Percentiles rank a stretch among this genome's conserved stretches.
phyloP scores from a whole-genome alignment of 139 green algal species.

The Closterium sp. region DNA sequence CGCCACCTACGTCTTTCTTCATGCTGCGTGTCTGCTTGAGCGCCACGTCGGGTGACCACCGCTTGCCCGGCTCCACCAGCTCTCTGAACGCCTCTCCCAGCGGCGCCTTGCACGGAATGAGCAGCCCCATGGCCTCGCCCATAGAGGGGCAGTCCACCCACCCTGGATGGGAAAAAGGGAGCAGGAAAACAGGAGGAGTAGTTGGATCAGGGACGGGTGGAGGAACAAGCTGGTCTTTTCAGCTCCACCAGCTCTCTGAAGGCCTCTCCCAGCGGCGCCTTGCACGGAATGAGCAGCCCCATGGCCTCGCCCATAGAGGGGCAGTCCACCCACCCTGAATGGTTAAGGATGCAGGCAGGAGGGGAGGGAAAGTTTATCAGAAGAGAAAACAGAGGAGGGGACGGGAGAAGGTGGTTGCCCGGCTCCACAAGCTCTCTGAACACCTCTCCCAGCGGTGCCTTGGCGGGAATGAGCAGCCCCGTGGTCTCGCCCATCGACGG shows the following conservation, averaged over 20 bases:
- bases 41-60: conserved; percentile 49
- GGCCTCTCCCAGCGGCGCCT: not conserved
- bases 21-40: not conserved
- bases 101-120: conserved; percentile 68
- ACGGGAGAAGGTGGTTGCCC: too few relatives aligned
- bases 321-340: conserved; percentile 65
- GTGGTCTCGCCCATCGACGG: too few relatives aligned
- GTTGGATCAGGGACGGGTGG: too few relatives aligned
- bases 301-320: conserved; percentile 48
- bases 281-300: not conserved
- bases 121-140: conserved; percentile 25
- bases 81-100: conserved; percentile 50
- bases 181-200: too few relatives aligned
- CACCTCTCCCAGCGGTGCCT: conserved; percentile 52
- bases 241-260: conserved; percentile 20
- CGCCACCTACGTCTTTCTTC: not conserved
- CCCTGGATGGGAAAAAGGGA: too few relatives aligned
- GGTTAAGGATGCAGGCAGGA: too few relatives aligned
- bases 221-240: too few relatives aligned
- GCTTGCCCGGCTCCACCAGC: conserved; percentile 36
- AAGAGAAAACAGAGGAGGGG: too few relatives aligned
- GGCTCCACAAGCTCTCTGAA: conserved; percentile 47
- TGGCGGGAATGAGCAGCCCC: too few relatives aligned
- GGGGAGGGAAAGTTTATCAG: too few relatives aligned
- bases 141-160: conserved; percentile 64